These are phyloP conservation scores for Aspergillus pseudotamarii DNA, from an alignment of 2,329 filamentous ascomycete genomes.

Conservation along the genomic window DNA sequence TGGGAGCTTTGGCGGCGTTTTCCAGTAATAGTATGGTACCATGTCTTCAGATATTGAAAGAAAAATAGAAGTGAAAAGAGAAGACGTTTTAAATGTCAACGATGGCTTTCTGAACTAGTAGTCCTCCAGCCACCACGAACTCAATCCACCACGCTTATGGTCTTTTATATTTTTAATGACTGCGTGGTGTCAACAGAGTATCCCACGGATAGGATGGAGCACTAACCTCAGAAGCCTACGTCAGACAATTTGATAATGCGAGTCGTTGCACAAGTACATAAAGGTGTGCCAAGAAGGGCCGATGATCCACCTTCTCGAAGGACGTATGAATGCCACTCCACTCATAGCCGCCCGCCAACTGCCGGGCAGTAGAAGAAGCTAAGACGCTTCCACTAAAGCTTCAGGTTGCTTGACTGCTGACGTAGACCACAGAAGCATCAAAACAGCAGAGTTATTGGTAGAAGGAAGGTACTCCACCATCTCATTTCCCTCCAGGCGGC, in stretches of 20 bases:
- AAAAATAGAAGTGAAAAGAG: no score
- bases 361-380: background rate
- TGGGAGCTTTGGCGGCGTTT: background rate
- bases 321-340: background rate
- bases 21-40: no score
- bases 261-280: background rate
- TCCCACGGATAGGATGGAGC: background rate
- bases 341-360: background rate
- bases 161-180: background rate
- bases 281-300: background rate
- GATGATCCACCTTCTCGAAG: conserved; percentile 1
- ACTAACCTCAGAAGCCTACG: background rate
- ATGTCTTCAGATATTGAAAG: no score
- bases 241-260: background rate
- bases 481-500: background rate
- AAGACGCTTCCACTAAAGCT: conserved; percentile 2
- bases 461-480: background rate
- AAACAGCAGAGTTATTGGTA: background rate
- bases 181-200: background rate
- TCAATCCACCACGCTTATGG: background rate
- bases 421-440: background rate
- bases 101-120: no score
- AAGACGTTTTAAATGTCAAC: no score
- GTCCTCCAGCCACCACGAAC: background rate
- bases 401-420: conserved; percentile 2